These are phyloP conservation scores for Fusarium ambrosium DNA, from an alignment of 2,329 filamentous ascomycete species.

Conservation along the genomic window DNA sequence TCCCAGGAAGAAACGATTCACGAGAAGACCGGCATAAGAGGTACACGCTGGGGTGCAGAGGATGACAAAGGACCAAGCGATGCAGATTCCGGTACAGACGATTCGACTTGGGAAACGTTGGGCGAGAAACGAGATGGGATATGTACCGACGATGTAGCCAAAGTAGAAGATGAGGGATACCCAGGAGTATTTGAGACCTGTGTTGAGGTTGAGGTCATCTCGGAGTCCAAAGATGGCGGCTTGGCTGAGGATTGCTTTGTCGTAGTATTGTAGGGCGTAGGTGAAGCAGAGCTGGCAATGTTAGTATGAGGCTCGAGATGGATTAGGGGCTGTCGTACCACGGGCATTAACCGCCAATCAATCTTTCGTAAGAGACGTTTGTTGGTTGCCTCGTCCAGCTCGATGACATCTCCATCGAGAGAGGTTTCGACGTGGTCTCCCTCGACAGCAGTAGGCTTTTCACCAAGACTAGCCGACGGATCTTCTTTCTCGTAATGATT, in stretches of 20 bases:
- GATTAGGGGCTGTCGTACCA: slow-evolving; percentile 24
- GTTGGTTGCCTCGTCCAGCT: slow-evolving; percentile 28
- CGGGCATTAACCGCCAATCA: slow-evolving; percentile 44
- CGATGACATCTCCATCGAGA: not conserved
- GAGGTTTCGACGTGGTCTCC: not conserved
- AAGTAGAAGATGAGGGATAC: slow-evolving; percentile 53
- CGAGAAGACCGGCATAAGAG: slow-evolving; percentile 50
- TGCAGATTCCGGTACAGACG: slow-evolving; percentile 48
- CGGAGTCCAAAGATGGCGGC: slow-evolving; percentile 51
- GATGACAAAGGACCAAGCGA: slow-evolving; percentile 51
- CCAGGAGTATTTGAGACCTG: slow-evolving; percentile 48
- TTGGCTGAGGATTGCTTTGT: slow-evolving; percentile 45
- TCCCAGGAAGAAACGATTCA: slow-evolving; percentile 54
- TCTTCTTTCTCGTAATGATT: not conserved
- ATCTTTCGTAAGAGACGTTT: slow-evolving; percentile 35
- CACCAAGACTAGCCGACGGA: not conserved
- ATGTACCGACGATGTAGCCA: slow-evolving; percentile 50
- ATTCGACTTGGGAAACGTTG: slow-evolving; percentile 47
- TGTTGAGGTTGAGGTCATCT: slow-evolving; percentile 46
- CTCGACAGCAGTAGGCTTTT: not conserved
- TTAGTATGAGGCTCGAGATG: not conserved
- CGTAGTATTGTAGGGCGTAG: slow-evolving; percentile 52
- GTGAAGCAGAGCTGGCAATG: slow-evolving; percentile 45
- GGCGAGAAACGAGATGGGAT: slow-evolving; percentile 49
- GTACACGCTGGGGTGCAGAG: slow-evolving; percentile 51